Percentiles rank a stretch among this genome's conserved stretches.
Conservation (phyloP, 2,329 filamentous ascomycete species). For the Tolypocladium ophioglossoides region DNA sequence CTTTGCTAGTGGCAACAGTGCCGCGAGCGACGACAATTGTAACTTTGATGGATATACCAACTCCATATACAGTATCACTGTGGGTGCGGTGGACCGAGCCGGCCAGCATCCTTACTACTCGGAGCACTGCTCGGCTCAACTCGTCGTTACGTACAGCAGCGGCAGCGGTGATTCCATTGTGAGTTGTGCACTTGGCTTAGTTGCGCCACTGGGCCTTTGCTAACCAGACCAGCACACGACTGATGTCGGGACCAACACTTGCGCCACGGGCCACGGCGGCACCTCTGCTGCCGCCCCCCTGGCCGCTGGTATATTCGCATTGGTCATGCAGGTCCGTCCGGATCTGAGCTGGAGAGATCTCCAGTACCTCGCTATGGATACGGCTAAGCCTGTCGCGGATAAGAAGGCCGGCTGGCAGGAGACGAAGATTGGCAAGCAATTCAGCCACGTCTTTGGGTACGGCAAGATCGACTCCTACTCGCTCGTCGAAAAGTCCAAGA, state of each 20-base stretch:
- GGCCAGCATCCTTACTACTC: slow-evolving; percentile 93
- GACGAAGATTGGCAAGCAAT: slow-evolving; percentile 72
- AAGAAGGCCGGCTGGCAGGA: slow-evolving; percentile 63
- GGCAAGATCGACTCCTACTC: slow-evolving; percentile 87
- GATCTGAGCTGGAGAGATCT: slow-evolving; percentile 90
- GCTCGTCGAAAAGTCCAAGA: slow-evolving; percentile 76
- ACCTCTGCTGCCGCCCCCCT: slow-evolving; percentile 93
- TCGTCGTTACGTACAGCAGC: slow-evolving; percentile 95
- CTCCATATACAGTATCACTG: slow-evolving; percentile 97
- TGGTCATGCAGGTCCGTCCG: slow-evolving; percentile 74
- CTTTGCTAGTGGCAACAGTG: slow-evolving; percentile 90
- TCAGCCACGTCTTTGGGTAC: slow-evolving; percentile 91
- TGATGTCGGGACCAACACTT: slow-evolving; percentile 75
- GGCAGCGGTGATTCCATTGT: slow-evolving; percentile 77
- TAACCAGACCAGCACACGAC: slow-evolving; percentile 61
- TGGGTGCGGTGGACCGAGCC: slow-evolving; percentile 81
- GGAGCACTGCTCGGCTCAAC: slow-evolving; percentile 86
- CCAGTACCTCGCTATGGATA: slow-evolving; percentile 81
- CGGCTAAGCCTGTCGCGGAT: slow-evolving; percentile 71
- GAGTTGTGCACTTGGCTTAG: slow-evolving; percentile 16
- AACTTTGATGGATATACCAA: slow-evolving; percentile 99
- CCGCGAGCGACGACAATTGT: slow-evolving; percentile 81
- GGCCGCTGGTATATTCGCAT: slow-evolving; percentile 82
- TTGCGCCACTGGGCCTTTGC: neutral
- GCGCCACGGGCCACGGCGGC: slow-evolving; percentile 76